Base-by-base conservation (phyloP, 2,329 filamentous ascomycete genomes). In the Coleophoma crateriformis region DNA sequence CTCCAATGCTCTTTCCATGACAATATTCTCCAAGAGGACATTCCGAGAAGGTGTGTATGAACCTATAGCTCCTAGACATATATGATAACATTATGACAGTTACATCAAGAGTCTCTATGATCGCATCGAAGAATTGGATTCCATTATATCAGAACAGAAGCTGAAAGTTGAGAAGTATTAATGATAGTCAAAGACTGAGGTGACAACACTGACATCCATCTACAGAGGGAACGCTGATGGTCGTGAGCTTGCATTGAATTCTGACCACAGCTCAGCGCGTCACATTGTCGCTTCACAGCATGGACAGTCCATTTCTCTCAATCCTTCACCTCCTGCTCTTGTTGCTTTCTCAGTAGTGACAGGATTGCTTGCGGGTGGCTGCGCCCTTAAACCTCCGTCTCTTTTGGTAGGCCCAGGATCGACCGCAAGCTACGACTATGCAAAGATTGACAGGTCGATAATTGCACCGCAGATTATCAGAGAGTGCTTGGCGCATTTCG, bases 31-130 rank as follows among this genome's bases (percentile, higher is more conserved):
- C 41, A 44, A 27, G 41, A 44, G 32, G 15, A 27, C 27, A 44
- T 44, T 27, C 41, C 41, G 5, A 44, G 41, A 15, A 44, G 41
- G 41, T 44, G 27, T 14, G 39, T 41, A 12, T 7, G 37, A 14
- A 3, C 37, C 17, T 20, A 41, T 19, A 41, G 3, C 13, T 13
- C 11, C 17, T 19, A 22, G 14, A 11, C 22, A 17, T 41, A 8
- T 11, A 12, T 41, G 15, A 44, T 44, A 22, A 44, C 27, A 27
- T 44, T n/a, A 14, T 33, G 7, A 10, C 4, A 44, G 41, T 27
- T 44, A 44, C 14, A 44, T 44, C 20, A 44, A 44, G 27, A 27
- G 41, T 32, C 27, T 44, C 19, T 44, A 44, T 32, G 41, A 44
- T 15, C 41, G 41, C 12, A 44, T 44, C 19, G 32, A 44, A 15